Base-by-base conservation (phyloP, 805 yeast species). In the Isabelozyma gotoi region DNA sequence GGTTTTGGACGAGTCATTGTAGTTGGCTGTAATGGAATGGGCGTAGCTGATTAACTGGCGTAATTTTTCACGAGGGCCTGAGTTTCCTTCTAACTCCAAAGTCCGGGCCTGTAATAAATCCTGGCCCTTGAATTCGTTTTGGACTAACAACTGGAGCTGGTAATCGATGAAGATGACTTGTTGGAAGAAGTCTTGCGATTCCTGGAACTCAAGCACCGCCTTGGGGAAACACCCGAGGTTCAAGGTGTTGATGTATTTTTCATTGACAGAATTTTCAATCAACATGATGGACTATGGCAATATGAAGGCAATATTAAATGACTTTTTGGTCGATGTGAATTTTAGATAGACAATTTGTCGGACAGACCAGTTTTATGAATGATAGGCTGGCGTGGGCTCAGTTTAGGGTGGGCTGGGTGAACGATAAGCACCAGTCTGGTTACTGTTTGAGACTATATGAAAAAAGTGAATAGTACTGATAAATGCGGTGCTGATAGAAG, bases 171-270 rank as follows among this genome's bases (percentile, higher is more conserved):
- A 69, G 6, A 64, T 51, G 19, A 68, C 48, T 43, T 62, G 73
- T 40, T 62, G 60, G 46, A 71, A 56, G 36, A 57, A 61, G 33
- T 59, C 62, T 32, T 59, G 62, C 7, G 68, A 60, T 16, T 67
- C 66, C 47, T 65, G 65, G 44, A 58, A 66, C n/a, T 50, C 55
- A 31, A 56, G 46, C 29, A 69, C 69, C 24, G 62, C 49, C 41
- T 46, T 50, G 8, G 77, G 77, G 39, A 70, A 71, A 38, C 67
- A 55, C 17, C 75, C 74, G 33, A 68, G 47, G 37, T 55, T 56
- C 42, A 71, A 57, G 4, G 67, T 60, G 35, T 47, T 51, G 38
- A 61, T 47, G 39, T 54, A 52, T 38, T 48, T 44, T 27, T 60
- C 69, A 45, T 63, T 52, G n/a, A 49, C 50, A 27, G 59, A 46